These are phyloP conservation scores for Candida nanaspora DNA, from an alignment of 805 yeast genomes.

Conservation along the genomic window DNA sequence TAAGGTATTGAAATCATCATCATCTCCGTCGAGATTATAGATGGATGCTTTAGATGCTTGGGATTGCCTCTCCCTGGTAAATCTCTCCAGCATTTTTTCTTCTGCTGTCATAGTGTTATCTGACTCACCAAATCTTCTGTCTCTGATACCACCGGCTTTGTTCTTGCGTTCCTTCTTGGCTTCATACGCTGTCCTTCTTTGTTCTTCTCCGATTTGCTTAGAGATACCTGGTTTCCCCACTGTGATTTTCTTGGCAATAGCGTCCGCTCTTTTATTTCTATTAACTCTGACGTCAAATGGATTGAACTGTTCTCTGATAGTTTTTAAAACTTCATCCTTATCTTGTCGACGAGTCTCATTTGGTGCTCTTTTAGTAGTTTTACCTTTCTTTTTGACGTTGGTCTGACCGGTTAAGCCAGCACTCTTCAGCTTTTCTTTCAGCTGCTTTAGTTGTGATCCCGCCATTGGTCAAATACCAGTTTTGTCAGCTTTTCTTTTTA, in stretches of 20 bases:
- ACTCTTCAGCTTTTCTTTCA: conserved; percentile 68
- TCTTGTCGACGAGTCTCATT: conserved; percentile 68
- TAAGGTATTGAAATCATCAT: conserved; percentile 37
- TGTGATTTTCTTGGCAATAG: conserved; percentile 37
- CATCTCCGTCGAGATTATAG: conserved; percentile 66
- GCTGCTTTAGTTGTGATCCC: conserved; percentile 80
- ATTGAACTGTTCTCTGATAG: conserved; percentile 78
- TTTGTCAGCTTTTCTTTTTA: background rate
- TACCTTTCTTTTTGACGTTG: conserved; percentile 50
- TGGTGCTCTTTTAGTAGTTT: conserved; percentile 41
- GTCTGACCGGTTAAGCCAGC: conserved; percentile 86
- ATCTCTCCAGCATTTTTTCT: conserved; percentile 92
- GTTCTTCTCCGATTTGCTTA: conserved; percentile 61
- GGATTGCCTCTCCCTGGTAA: conserved; percentile 77
- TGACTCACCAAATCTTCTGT: conserved; percentile 89
- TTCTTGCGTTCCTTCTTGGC: conserved; percentile 56
- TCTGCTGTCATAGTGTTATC: conserved; percentile 68
- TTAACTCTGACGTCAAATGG: conserved; percentile 79
- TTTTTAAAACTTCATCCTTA: conserved; percentile 43
- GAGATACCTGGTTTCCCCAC: conserved; percentile 65
- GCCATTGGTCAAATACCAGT: conserved; percentile 40
- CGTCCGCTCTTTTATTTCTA: conserved; percentile 51
- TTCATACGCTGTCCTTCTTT: conserved; percentile 56
- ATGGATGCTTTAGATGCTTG: conserved; percentile 49
- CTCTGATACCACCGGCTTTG: conserved; percentile 71